Conservation (phyloP, 2,329 filamentous ascomycete genomes). For the Aspergillus novoparasiticus region DNA sequence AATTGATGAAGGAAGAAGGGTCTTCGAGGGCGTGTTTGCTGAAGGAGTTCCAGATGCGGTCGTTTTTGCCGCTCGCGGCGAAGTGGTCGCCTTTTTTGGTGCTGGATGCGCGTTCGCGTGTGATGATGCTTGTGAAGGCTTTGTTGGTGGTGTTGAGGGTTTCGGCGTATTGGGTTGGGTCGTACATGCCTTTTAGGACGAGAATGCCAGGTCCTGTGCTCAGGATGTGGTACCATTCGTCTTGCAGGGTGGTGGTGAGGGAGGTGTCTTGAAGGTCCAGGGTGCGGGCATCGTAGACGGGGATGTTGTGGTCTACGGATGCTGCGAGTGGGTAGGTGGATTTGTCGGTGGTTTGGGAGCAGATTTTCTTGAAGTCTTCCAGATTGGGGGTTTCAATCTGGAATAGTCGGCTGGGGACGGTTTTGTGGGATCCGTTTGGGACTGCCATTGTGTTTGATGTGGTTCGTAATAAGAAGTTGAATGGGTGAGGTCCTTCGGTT, state of each 20-base stretch:
- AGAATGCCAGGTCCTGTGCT: conserved; percentile 61
- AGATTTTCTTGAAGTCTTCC: conserved; percentile 49
- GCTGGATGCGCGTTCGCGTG: conserved; percentile 40
- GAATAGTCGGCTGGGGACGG: conserved; percentile 24
- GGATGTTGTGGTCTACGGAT: conserved; percentile 54
- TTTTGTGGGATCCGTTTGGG: neutral
- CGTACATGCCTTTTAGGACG: conserved; percentile 57
- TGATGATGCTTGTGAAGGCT: conserved; percentile 54
- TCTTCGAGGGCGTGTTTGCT: conserved; percentile 60
- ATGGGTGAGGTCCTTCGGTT: neutral
- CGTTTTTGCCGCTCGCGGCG: conserved; percentile 57
- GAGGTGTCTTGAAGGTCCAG: conserved; percentile 37
- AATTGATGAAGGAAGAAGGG: conserved; percentile 56
- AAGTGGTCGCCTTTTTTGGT: conserved; percentile 63
- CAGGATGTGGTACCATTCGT: conserved; percentile 64
- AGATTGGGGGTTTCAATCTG: conserved; percentile 29
- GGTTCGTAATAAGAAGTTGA: neutral
- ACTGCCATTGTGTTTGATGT: conserved; percentile 1
- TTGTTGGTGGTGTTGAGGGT: conserved; percentile 52
- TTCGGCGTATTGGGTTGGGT: conserved; percentile 31
- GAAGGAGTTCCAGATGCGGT: conserved; percentile 68
- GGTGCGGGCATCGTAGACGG: conserved; percentile 55
- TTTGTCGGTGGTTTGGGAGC: conserved; percentile 41
- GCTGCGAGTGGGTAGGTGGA: conserved; percentile 53
- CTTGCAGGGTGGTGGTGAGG: conserved; percentile 51